Conservation (phyloP, 129 eudicot genomes). For the Tagetes erecta region DNA sequence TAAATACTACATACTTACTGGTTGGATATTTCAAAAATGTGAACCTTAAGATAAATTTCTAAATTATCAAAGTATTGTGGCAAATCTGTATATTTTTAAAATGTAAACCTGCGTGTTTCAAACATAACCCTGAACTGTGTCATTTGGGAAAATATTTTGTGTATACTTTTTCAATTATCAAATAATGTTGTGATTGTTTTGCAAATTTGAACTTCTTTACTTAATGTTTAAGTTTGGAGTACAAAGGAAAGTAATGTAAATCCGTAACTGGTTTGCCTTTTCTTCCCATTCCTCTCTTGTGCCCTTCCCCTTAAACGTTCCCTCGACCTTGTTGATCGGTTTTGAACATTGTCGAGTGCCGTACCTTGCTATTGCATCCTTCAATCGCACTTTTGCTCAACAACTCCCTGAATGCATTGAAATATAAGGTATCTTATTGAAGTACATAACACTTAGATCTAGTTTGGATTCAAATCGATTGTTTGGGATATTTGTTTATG, state of each 20-base stretch:
- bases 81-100: conserved; percentile 6
- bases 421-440: conserved; percentile 19
- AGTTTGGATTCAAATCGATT: neutral
- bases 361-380: conserved; percentile 10
- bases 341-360: neutral
- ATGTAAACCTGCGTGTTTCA: conserved; percentile 10
- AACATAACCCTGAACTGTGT: conserved; percentile 9
- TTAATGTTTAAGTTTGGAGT: conserved; percentile 4
- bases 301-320: conserved; percentile 19
- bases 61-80: conserved; percentile 11
- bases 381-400: conserved; percentile 11
- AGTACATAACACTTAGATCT: conserved; percentile 1
- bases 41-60: neutral
- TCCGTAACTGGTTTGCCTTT: conserved; percentile 22
- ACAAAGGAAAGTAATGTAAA: conserved; percentile 17
- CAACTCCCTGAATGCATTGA: conserved; percentile 18
- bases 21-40: neutral
- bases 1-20: neutral
- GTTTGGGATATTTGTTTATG: conserved; percentile 15
- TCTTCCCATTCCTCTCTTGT: neutral
- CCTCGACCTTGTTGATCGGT: conserved; percentile 15
- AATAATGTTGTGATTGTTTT: conserved; percentile 17
- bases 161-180: conserved; percentile 13
- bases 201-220: conserved; percentile 27
- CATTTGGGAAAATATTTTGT: conserved; percentile 6